Evolutionary conservation across 2,329 filamentous ascomycete species (phyloP).

Genomic region (Apiospora sp.): DNA sequence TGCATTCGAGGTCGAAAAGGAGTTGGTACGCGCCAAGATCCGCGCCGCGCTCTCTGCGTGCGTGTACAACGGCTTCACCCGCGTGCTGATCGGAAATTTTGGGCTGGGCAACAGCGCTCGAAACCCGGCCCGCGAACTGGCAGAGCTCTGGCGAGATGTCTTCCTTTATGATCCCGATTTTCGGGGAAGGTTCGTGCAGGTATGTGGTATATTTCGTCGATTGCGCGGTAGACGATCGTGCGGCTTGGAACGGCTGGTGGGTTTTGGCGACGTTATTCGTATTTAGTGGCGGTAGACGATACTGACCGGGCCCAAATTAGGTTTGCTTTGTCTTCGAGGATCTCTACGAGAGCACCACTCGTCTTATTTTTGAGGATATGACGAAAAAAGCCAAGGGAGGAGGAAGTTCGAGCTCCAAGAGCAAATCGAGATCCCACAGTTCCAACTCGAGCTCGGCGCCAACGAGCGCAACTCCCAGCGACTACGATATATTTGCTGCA

Average conservation of each 20-base stretch:
- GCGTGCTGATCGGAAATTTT: slow-evolving; percentile 70
- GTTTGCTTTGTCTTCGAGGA: slow-evolving; percentile 72
- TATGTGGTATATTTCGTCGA: slow-evolving; percentile 14
- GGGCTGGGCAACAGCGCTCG: slow-evolving; percentile 69
- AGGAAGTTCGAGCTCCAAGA: slow-evolving; percentile 38
- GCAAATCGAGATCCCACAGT: slow-evolving; percentile 41
- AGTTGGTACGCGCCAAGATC: slow-evolving; percentile 78
- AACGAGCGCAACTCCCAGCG: slow-evolving; percentile 24
- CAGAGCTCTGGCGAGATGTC: slow-evolving; percentile 71
- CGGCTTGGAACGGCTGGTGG: not conserved
- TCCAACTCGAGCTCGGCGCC: slow-evolving; percentile 39
- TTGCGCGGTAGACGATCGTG: not conserved
- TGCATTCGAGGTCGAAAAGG: slow-evolving; percentile 74
- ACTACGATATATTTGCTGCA: slow-evolving; percentile 55
- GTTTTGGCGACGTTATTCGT: not conserved
- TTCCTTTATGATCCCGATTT: slow-evolving; percentile 70
- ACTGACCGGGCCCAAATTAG: not conserved
- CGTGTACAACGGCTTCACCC: slow-evolving; percentile 63
- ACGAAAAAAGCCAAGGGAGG: slow-evolving; percentile 56
- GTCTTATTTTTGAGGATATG: slow-evolving; percentile 62
- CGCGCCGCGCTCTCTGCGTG: slow-evolving; percentile 75
- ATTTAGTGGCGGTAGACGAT: not conserved
- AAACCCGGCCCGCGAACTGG: slow-evolving; percentile 71
- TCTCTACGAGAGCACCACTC: slow-evolving; percentile 58
- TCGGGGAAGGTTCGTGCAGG: slow-evolving; percentile 66